phyloP scores from a whole-genome alignment of 2,329 filamentous ascomycete species.

The Achaetomium macrosporum region DNA sequence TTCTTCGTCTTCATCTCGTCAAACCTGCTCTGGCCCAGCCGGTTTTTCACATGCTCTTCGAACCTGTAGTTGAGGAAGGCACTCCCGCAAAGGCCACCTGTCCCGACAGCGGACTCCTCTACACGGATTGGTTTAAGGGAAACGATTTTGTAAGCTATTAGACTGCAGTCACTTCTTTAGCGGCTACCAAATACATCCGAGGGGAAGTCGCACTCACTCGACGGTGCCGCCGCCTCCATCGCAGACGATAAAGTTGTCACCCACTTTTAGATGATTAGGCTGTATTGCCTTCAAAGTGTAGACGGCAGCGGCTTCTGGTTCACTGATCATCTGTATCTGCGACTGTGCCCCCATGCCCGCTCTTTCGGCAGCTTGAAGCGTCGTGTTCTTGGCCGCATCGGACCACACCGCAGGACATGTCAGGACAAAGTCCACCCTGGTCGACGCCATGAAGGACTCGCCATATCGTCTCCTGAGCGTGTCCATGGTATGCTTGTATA shows the following conservation, averaged over 20 bases:
- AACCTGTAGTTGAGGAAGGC: conserved; percentile 77
- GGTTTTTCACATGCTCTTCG: conserved; percentile 65
- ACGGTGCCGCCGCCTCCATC: conserved; percentile 61
- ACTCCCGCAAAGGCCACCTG: conserved; percentile 70
- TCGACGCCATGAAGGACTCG: conserved; percentile 70
- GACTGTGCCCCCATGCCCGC: conserved; percentile 69
- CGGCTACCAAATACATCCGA: background rate
- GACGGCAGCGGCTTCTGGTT: conserved; percentile 73
- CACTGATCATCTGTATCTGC: conserved; percentile 72
- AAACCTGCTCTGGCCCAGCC: conserved; percentile 62
- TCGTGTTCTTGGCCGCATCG: conserved; percentile 79
- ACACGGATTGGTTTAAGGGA: conserved; percentile 65
- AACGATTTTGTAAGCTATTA: conserved; percentile 77
- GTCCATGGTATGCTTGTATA: conserved; percentile 74
- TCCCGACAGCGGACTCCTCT: conserved; percentile 74
- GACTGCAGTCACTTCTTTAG: conserved; percentile 32
- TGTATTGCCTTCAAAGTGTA: conserved; percentile 76
- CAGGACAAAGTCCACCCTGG: conserved; percentile 71
- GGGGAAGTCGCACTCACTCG: conserved; percentile 44
- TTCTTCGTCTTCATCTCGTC: conserved; percentile 73
- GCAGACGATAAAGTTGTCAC: conserved; percentile 59
- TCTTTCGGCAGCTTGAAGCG: conserved; percentile 67
- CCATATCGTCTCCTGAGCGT: conserved; percentile 69
- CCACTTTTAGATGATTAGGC: conserved; percentile 64
- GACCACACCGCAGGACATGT: conserved; percentile 82